phyloP scores from a whole-genome alignment of 768 basidiomycete species.

The Boletus reticulatus region DNA sequence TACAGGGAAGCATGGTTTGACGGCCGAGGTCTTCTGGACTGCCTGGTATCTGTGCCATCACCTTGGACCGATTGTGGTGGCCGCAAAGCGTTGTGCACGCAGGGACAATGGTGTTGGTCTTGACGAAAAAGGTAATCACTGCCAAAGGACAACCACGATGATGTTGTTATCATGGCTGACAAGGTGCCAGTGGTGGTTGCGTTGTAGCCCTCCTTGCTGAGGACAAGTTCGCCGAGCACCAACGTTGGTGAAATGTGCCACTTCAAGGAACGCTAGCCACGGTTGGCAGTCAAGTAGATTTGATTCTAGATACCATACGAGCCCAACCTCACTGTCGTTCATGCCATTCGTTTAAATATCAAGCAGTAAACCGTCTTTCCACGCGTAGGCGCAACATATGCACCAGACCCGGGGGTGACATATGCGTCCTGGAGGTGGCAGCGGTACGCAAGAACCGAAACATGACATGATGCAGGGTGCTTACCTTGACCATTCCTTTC shows the following conservation, averaged over 20 bases:
- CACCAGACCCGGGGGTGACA: constrained; percentile 41
- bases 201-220: too few relatives aligned
- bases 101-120: too few relatives aligned
- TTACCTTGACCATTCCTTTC: constrained; percentile 64
- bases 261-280: too few relatives aligned
- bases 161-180: too few relatives aligned
- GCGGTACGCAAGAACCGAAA: not conserved
- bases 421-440: constrained; percentile 38
- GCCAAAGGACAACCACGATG: too few relatives aligned
- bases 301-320: not conserved
- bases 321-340: not conserved
- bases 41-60: constrained; percentile 30
- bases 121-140: constrained; percentile 3
- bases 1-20: constrained; percentile 30
- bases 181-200: too few relatives aligned
- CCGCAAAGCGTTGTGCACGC: not conserved
- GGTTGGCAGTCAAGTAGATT: too few relatives aligned
- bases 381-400: constrained; percentile 25
- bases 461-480: not conserved
- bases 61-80: constrained; percentile 6
- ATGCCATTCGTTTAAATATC: not conserved
- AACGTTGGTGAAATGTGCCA: too few relatives aligned
- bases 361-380: not conserved
- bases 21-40: constrained; percentile 36
- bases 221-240: too few relatives aligned